Conservation (phyloP, 345 rosid genomes). For the Hibiscus mutabilis region DNA sequence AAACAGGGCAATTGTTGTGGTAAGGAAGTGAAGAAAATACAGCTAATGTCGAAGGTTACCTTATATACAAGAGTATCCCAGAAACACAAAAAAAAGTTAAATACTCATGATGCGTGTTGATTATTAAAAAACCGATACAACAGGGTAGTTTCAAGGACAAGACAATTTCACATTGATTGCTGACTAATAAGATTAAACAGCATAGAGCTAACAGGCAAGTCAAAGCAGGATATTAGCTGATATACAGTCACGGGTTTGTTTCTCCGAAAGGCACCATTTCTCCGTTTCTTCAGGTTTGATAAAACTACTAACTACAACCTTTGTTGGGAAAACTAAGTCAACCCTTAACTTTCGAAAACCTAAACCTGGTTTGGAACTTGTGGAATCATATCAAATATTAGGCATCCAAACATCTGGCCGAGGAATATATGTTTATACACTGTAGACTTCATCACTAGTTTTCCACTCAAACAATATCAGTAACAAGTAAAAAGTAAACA, state of each 20-base stretch:
- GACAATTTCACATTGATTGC: not conserved
- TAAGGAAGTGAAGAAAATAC: not conserved
- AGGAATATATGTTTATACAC: not conserved
- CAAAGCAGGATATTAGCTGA: not conserved
- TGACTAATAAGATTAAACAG: not conserved
- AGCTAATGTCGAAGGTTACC: not conserved
- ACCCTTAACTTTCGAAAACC: too few relatives aligned
- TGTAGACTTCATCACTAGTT: not conserved
- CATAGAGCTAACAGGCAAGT: not conserved
- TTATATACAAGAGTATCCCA: not conserved
- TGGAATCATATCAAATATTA: too few relatives aligned
- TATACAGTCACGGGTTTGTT: not conserved
- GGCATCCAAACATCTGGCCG: not conserved
- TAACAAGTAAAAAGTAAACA: too few relatives aligned
- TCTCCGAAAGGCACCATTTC: not conserved
- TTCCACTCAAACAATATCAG: not conserved
- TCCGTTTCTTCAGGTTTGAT: not conserved
- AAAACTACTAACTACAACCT: not conserved
- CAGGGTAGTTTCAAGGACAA: not conserved
- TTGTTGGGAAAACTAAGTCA: too few relatives aligned
- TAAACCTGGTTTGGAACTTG: too few relatives aligned
- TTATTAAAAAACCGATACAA: not conserved
- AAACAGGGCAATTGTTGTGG: slow-evolving; percentile 4
- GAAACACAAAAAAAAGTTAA: not conserved
- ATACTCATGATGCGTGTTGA: not conserved